Conservation (phyloP, 2,329 filamentous ascomycete species). For the Apiospora kogelbergensis region DNA sequence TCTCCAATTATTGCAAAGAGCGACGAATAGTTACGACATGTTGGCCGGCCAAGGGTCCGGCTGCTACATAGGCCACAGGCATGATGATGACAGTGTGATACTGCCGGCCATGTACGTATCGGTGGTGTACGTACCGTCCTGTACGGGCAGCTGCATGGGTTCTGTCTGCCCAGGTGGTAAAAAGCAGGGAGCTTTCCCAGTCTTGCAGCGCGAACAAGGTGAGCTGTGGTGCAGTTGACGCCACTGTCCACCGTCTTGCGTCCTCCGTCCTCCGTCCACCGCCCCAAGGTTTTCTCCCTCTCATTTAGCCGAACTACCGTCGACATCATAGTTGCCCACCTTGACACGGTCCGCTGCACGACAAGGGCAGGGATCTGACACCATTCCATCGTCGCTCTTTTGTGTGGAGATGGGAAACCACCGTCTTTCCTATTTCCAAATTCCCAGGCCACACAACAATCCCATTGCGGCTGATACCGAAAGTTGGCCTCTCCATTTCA, state of each 20-base stretch:
- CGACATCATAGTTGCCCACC: constrained; percentile 23
- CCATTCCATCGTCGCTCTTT: constrained; percentile 17
- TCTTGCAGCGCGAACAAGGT: no score
- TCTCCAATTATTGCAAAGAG: neutral
- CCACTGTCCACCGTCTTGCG: neutral
- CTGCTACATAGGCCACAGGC: no score
- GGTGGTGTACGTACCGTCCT: neutral
- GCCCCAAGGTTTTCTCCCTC: constrained; percentile 11
- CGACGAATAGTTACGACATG: neutral
- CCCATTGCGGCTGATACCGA: constrained; percentile 34
- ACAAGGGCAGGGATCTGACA: constrained; percentile 22
- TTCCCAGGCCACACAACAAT: constrained; percentile 27
- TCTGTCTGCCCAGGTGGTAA: neutral
- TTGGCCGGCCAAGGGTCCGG: neutral
- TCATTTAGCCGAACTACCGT: constrained; percentile 22
- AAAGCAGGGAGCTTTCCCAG: neutral
- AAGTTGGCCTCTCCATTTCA: constrained; percentile 26
- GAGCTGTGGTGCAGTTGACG: neutral
- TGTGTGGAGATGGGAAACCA: constrained; percentile 27
- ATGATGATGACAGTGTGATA: constrained; percentile 6
- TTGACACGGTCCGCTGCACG: constrained; percentile 13
- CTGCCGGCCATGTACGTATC: neutral
- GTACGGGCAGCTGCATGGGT: neutral
- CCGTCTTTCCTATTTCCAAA: constrained; percentile 30
- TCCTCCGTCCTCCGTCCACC: no score